A percentile compares a stretch with the other conserved stretches of the same genome.
phyloP scores from a whole-genome alignment of 768 basidiomycete species.

The Tylopilus sp. region DNA sequence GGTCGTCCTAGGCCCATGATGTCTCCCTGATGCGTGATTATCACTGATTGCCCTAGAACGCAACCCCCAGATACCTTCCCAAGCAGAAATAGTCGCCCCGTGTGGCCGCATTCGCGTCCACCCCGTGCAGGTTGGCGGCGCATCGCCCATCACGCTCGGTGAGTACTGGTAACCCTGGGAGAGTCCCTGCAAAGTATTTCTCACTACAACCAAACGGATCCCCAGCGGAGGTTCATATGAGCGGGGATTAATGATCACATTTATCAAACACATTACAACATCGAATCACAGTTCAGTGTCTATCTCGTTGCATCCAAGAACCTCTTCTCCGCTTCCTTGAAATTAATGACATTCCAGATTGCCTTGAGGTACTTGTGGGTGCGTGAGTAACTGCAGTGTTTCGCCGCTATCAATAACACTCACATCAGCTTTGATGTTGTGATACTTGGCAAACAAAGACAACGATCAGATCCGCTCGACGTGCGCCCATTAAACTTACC shows the following conservation, averaged over 20 bases:
- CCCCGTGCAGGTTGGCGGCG: background rate
- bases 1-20: background rate
- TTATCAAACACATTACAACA: constrained; percentile 10
- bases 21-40: background rate
- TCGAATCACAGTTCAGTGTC: background rate
- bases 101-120: too few relatives aligned
- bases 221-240: background rate
- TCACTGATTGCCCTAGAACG: background rate
- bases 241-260: background rate
- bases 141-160: background rate
- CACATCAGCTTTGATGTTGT: constrained; percentile 93
- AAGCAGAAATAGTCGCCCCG: background rate
- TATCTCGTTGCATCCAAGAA: constrained; percentile 38
- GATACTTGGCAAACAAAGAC: constrained; percentile 52
- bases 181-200: background rate
- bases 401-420: constrained; percentile 31
- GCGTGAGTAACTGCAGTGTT: constrained; percentile 3
- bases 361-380: constrained; percentile 80
- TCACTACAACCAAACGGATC: background rate
- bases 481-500: constrained; percentile 4
- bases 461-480: constrained; percentile 4
- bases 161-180: background rate
- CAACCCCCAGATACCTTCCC: background rate
- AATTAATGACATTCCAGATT: constrained; percentile 97
- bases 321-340: constrained; percentile 80